Percentiles rank a stretch among this genome's conserved stretches.
phyloP scores from a whole-genome alignment of 208 protist genomes.

The Angomonas ambiguus region DNA sequence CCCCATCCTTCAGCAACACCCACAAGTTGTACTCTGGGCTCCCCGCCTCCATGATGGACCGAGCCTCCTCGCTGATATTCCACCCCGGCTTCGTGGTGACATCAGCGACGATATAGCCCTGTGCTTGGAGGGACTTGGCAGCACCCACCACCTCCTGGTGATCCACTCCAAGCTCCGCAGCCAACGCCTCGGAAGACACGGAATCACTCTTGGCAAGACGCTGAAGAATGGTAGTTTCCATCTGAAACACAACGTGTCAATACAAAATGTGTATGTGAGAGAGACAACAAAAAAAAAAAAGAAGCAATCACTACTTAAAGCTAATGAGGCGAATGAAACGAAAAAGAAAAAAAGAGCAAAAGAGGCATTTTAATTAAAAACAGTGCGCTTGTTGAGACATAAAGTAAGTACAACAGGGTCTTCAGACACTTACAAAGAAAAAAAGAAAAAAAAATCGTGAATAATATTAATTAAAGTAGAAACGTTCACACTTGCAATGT shows the following conservation, averaged over 20 bases:
- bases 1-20: conserved; percentile 33
- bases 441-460: neutral
- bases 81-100: conserved; percentile 49
- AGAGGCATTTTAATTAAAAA: too few species aligned
- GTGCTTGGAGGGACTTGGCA: conserved; percentile 86
- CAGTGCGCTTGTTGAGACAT: too few species aligned
- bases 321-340: neutral
- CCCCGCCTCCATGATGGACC: conserved; percentile 69
- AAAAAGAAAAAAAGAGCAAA: neutral
- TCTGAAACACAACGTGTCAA: too few species aligned
- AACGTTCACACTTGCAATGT: neutral
- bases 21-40: conserved; percentile 89
- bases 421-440: too few species aligned
- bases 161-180: conserved; percentile 41
- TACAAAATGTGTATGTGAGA: neutral
- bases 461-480: conserved; percentile 12
- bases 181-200: conserved; percentile 57
- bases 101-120: conserved; percentile 68
- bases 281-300: neutral
- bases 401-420: too few species aligned
- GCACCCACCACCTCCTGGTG: conserved; percentile 90
- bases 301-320: neutral
- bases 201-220: conserved; percentile 27
- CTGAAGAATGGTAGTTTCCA: conserved; percentile 28
- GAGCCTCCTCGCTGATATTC: conserved; percentile 78